Evolutionary conservation across 176 grass and related monocot species (phyloP).

Genomic region (Stipa capillata): DNA sequence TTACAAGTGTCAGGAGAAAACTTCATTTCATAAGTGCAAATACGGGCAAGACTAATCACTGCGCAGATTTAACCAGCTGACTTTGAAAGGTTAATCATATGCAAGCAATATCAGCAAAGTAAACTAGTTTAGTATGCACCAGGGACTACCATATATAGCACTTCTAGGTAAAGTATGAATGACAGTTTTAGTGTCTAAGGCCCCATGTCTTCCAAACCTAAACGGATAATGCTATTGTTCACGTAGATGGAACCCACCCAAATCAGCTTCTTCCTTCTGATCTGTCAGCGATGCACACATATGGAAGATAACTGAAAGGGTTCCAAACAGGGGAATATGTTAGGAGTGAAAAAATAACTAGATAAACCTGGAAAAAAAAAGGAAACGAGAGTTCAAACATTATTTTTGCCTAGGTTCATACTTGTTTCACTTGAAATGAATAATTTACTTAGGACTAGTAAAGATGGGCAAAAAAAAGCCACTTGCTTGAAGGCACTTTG

Average conservation of each 20-base stretch:
- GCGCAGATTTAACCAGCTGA: not conserved
- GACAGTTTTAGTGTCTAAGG: not conserved
- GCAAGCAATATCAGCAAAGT: not conserved
- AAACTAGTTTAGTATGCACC: not conserved
- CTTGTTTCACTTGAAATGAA: not conserved
- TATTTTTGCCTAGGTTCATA: not conserved
- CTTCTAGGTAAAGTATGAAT: not conserved
- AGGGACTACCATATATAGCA: not conserved
- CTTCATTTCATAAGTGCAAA: not conserved
- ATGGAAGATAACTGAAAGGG: not conserved
- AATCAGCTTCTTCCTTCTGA: not conserved
- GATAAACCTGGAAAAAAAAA: not conserved
- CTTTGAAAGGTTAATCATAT: not conserved
- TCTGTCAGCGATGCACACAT: not conserved
- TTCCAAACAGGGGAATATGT: not conserved
- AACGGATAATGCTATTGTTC: not conserved
- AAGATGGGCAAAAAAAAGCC: not conserved
- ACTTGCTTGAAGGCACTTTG: not conserved
- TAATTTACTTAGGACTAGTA: not conserved
- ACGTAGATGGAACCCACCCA: not conserved
- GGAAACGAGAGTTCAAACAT: not conserved
- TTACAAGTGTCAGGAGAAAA: not conserved
- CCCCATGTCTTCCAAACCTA: not conserved
- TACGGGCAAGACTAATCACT: not conserved
- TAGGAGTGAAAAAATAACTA: not conserved